These are phyloP conservation scores for Kockiozyma suomiensis DNA, from an alignment of 805 yeast genomes.

Conservation along the genomic window DNA sequence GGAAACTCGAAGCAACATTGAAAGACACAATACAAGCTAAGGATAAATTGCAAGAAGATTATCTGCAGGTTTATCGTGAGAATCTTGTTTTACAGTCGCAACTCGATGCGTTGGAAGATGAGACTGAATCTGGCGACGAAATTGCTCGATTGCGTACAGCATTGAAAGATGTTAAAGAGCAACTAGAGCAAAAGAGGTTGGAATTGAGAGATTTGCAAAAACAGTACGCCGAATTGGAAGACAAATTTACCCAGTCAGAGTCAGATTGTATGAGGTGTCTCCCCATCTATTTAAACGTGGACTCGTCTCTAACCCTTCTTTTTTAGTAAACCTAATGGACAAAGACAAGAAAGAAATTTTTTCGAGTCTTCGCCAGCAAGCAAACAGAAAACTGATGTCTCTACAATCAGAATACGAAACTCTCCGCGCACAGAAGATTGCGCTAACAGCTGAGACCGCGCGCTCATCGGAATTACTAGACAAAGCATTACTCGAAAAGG, in stretches of 20 bases:
- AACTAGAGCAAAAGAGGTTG: not conserved
- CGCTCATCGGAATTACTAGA: conserved; percentile 14
- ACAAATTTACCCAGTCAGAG: conserved; percentile 3
- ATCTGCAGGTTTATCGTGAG: conserved; percentile 19
- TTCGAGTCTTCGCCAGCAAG: conserved; percentile 8
- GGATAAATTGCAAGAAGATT: conserved; percentile 22
- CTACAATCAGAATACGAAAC: conserved; percentile 19
- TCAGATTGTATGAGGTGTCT: conserved; percentile 17
- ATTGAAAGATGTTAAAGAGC: conserved; percentile 1
- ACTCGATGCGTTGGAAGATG: conserved; percentile 18
- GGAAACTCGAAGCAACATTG: conserved; percentile 10
- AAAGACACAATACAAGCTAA: conserved; percentile 9
- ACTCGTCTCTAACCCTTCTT: too few relatives aligned
- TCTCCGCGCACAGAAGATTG: conserved; percentile 1
- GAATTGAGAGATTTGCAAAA: conserved; percentile 6
- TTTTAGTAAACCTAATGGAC: conserved; percentile 16
- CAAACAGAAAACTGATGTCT: conserved; percentile 3
- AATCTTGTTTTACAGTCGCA: conserved; percentile 18
- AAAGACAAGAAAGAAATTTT: conserved; percentile 22
- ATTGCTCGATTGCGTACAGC: not conserved
- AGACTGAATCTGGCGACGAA: not conserved
- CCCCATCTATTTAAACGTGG: too few relatives aligned
- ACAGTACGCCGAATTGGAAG: not conserved
- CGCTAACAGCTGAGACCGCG: conserved; percentile 4
- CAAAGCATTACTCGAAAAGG: conserved; percentile 24